Evolutionary conservation across 441 rosid genomes (phyloP).

Genomic region (Rhodomyrtus psidioides): DNA sequence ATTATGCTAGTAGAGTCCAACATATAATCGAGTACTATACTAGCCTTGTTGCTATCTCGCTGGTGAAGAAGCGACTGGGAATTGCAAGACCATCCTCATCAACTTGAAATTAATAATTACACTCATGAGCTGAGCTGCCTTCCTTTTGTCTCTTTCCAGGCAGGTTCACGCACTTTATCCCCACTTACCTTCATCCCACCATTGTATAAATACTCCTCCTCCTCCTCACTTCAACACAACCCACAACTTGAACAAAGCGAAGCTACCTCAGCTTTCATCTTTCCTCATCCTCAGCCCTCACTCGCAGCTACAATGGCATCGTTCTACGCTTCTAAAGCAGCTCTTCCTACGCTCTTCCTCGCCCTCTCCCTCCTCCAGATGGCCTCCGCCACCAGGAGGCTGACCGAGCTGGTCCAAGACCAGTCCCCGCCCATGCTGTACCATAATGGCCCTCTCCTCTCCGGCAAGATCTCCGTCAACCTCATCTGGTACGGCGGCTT

Average conservation of each 20-base stretch:
- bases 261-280: not conserved
- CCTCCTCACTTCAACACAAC: not conserved
- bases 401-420: slow-evolving; percentile 29
- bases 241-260: not conserved
- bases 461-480: slow-evolving; percentile 58
- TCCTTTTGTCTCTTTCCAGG: slow-evolving; percentile 19
- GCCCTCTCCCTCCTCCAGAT: slow-evolving; percentile 35
- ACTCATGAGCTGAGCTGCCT: not conserved
- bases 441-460: slow-evolving; percentile 75
- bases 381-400: slow-evolving; percentile 35
- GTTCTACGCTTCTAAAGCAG: slow-evolving; percentile 5
- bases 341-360: slow-evolving; percentile 22
- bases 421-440: slow-evolving; percentile 41
- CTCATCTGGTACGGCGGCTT: slow-evolving; percentile 82
- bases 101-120: not conserved
- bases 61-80: slow-evolving; percentile 21
- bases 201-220: not conserved
- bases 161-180: slow-evolving; percentile 15
- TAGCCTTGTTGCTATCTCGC: not conserved
- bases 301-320: not conserved
- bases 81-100: slow-evolving; percentile 4
- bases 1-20: too few species aligned
- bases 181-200: not conserved
- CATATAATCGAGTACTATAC: too few species aligned
- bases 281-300: not conserved